Conservation (phyloP, 139 green algal species). For the Coelastrella sp. region DNA sequence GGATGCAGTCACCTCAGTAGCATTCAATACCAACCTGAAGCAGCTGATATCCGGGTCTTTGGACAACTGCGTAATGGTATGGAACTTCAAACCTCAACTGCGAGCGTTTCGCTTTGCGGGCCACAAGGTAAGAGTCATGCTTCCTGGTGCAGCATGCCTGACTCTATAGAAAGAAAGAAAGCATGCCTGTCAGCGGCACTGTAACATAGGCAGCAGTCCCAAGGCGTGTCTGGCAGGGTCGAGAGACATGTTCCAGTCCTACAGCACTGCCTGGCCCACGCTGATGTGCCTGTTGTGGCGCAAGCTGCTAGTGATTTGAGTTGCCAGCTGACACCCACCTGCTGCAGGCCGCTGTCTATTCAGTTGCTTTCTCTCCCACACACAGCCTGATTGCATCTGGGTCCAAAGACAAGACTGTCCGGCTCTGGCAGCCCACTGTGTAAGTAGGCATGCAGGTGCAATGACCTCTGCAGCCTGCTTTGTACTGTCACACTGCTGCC, state of each 20-base stretch:
- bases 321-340: not conserved
- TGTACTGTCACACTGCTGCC: too few relatives aligned
- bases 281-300: too few relatives aligned
- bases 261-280: too few relatives aligned
- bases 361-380: constrained; percentile 80
- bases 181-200: too few relatives aligned
- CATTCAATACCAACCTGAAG: constrained; percentile 90
- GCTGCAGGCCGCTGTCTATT: constrained; percentile 81
- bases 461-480: not conserved
- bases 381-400: constrained; percentile 86
- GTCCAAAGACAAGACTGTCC: constrained; percentile 87
- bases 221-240: not conserved
- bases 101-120: constrained; percentile 85
- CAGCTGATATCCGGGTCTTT: constrained; percentile 86
- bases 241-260: not conserved
- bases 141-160: too few relatives aligned
- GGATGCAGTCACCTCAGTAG: constrained; percentile 83
- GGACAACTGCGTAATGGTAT: constrained; percentile 90
- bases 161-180: not conserved
- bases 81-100: constrained; percentile 93
- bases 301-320: not conserved
- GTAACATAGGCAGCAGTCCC: not conserved
- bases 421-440: constrained; percentile 90
- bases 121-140: constrained; percentile 74
- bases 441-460: constrained; percentile 43